phyloP scores from a whole-genome alignment of 2,329 filamentous ascomycete genomes.

The Stagonosporopsis tanaceti region DNA sequence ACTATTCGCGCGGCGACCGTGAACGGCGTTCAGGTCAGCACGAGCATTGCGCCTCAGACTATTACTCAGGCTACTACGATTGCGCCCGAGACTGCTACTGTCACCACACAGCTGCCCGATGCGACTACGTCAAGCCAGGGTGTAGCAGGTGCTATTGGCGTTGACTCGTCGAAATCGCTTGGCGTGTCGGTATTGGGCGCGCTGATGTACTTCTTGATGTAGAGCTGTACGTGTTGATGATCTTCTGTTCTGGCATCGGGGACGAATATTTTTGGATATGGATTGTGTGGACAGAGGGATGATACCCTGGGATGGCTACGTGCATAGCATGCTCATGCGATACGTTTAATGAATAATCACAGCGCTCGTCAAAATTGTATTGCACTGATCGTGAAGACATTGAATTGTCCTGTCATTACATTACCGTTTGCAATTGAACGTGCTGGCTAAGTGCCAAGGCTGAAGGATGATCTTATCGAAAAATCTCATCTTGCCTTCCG shows the following conservation, averaged over 20 bases:
- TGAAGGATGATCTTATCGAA: background rate
- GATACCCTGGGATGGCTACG: conserved; percentile 30
- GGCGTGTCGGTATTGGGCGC: conserved; percentile 38
- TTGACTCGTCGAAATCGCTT: conserved; percentile 30
- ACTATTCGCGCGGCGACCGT: conserved; percentile 30
- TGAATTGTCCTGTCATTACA: background rate
- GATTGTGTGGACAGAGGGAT: conserved; percentile 21
- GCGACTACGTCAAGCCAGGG: conserved; percentile 14
- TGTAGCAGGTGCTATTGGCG: conserved; percentile 25
- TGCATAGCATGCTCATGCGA: conserved; percentile 13
- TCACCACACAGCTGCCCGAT: conserved; percentile 24
- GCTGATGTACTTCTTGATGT: conserved; percentile 32
- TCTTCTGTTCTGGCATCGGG: conserved; percentile 2
- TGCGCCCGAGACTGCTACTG: conserved; percentile 27
- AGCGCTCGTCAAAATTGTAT: background rate
- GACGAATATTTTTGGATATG: background rate
- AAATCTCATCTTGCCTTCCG: background rate
- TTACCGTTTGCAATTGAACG: background rate
- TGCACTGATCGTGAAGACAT: background rate
- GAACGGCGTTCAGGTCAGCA: conserved; percentile 27
- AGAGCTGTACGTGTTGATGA: background rate
- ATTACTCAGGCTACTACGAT: conserved; percentile 36
- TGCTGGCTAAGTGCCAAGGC: background rate
- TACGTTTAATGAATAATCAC: conserved; percentile 28
- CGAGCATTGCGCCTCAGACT: conserved; percentile 31